Evolutionary conservation across 75 land plant genomes (phyloP), one percentile per base, ranked within the genome.

Genomic region (Pinus tabuliformis): DNA sequence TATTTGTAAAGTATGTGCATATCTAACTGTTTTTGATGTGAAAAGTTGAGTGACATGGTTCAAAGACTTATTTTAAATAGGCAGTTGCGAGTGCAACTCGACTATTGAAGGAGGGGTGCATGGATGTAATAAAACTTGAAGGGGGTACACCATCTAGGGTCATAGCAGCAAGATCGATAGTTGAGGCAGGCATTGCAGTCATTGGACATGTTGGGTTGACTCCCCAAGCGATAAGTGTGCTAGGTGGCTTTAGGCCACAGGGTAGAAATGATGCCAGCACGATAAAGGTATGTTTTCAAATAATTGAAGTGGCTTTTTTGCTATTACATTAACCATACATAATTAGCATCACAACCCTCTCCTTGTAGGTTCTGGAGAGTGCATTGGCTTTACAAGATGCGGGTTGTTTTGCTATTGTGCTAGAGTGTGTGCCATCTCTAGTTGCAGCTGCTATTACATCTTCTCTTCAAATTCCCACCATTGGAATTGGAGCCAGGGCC

Each of bases 191-290:
- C 37, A 96, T 96, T 77, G 99, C 99, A 5, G 99, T 94, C 9
- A 96, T 96, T 87, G 99, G 99, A 49, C 99, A 96, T 81, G 99
- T 96, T 2, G 99, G 99, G 18, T 88, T 96, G 20, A 96, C 99
- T 22, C 99, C 99, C 37, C 99, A 96, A 76, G 93, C 99, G 36
- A 96, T 94, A 68, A 96, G 99, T 84, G 99, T 95, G 45, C 84
- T 96, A 22, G 99, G 98, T 42, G 99, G 99, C 33, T 96, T 96
- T 57, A 89, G 98, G 79, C 99, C 99, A 11, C 99, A 96, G 83
- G 99, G 99, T 37, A 91, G 81, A 74, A 94, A 83, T 70, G 79
- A 83, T 14, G 75, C 89, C 24, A 91, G 98, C 84, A 98, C 99
- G 12, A 83, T 89, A 45, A 91, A 85, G 93, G 99, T 95, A 39